These are phyloP conservation scores for Babesia divergens DNA, from an alignment of 169 alveolate species.

Conservation along the genomic window DNA sequence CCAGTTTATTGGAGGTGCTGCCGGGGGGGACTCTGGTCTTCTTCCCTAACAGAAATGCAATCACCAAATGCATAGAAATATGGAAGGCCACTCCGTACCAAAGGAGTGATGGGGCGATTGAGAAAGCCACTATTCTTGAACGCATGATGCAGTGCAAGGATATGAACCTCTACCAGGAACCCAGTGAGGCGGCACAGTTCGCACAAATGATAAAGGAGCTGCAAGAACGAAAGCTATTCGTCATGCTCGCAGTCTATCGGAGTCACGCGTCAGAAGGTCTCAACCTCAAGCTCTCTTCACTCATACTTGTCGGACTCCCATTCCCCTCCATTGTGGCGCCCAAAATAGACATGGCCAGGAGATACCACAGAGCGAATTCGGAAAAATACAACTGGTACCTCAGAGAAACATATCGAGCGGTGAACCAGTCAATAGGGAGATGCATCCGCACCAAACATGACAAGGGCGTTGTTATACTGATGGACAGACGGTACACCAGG, in stretches of 20 bases:
- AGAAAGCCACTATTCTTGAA: neutral
- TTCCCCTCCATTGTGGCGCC: conserved; percentile 45
- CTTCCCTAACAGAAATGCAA: conserved; percentile 20
- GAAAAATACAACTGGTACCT: conserved; percentile 84
- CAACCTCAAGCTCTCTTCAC: conserved; percentile 40
- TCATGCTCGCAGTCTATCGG: conserved; percentile 35
- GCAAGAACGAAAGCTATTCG: neutral
- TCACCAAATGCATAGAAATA: conserved; percentile 35
- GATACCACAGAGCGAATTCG: conserved; percentile 18
- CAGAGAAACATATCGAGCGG: conserved; percentile 89
- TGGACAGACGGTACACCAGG: conserved; percentile 84
- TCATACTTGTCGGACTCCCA: conserved; percentile 52
- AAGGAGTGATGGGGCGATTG: neutral
- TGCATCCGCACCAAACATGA: conserved; percentile 91
- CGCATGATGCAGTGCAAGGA: conserved; percentile 19
- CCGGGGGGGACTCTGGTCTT: conserved; percentile 51
- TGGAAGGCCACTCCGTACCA: conserved; percentile 13
- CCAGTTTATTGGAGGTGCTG: conserved; percentile 15
- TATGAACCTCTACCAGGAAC: conserved; percentile 33
- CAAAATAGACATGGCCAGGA: conserved; percentile 25
- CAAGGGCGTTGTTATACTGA: conserved; percentile 85
- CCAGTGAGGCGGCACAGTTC: conserved; percentile 38
- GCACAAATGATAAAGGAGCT: conserved; percentile 1
- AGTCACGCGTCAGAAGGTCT: conserved; percentile 57
- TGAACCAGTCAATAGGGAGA: conserved; percentile 94